A percentile compares a stretch with the other conserved stretches of the same genome.
phyloP scores from a whole-genome alignment of 331 rosid genomes.

The Quercus tomentella region DNA sequence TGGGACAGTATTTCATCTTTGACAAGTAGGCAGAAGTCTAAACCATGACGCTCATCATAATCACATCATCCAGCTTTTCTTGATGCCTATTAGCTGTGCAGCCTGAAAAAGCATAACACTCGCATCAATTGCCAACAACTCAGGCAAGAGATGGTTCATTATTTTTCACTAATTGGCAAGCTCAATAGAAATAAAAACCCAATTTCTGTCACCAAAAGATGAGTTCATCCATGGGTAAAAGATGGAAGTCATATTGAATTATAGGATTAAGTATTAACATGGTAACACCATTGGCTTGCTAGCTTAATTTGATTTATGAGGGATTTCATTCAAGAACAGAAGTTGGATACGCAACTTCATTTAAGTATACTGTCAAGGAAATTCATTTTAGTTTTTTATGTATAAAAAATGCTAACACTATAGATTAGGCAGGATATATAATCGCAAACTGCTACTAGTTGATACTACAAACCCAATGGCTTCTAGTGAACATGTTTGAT shows the following conservation, averaged over 20 bases:
- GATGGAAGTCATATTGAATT: too few species aligned
- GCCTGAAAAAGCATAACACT: slow-evolving; percentile 58
- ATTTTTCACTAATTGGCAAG: slow-evolving; percentile 4
- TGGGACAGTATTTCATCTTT: slow-evolving; percentile 57
- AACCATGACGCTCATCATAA: slow-evolving; percentile 17
- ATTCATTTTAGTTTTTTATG: background rate
- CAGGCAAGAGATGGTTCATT: slow-evolving; percentile 15
- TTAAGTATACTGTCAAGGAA: background rate
- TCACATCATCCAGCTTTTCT: slow-evolving; percentile 29
- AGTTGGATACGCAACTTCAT: background rate
- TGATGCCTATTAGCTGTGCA: slow-evolving; percentile 26
- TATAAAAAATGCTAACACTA: background rate
- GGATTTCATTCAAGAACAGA: background rate
- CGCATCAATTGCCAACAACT: slow-evolving; percentile 32
- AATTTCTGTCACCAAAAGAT: background rate
- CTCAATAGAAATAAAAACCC: background rate
- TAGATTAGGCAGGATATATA: background rate
- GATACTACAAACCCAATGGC: background rate
- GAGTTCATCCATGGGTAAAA: background rate
- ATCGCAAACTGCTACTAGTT: background rate
- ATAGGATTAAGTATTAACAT: too few species aligned
- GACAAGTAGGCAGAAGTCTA: slow-evolving; percentile 37
- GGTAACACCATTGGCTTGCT: too few species aligned
- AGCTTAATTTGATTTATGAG: background rate
- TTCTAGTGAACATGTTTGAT: background rate